These are phyloP conservation scores for Pharnaceum exiguum DNA, from an alignment of 148 eudicot genomes.

Conservation along the genomic window DNA sequence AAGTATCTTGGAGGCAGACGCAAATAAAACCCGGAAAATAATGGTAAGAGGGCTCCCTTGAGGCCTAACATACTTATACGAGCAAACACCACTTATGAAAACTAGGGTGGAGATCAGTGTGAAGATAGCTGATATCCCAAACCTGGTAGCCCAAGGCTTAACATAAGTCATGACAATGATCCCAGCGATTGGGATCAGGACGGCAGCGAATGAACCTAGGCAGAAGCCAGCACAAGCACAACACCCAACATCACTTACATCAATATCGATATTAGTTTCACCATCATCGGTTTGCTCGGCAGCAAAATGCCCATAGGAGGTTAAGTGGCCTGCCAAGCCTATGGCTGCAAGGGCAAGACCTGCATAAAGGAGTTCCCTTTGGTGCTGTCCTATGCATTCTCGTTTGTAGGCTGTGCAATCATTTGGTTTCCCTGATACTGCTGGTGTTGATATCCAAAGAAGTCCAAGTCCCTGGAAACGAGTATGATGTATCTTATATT, in stretches of 20 bases:
- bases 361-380: conserved; percentile 37
- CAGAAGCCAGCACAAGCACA: background rate
- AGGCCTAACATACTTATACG: conserved; percentile 21
- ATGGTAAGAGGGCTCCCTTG: conserved; percentile 42
- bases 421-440: conserved; percentile 28
- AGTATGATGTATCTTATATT: too few relatives aligned
- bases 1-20: conserved; percentile 27
- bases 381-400: conserved; percentile 37
- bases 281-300: conserved; percentile 17
- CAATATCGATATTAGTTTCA: background rate
- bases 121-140: conserved; percentile 44
- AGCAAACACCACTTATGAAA: conserved; percentile 27
- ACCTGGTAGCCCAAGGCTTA: conserved; percentile 43
- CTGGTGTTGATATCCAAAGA: conserved; percentile 56
- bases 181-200: conserved; percentile 21
- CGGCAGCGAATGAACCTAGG: conserved; percentile 8
- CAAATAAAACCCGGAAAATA: conserved; percentile 36
- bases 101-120: conserved; percentile 25
- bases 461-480: conserved; percentile 43
- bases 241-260: background rate
- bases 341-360: conserved; percentile 38
- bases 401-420: conserved; percentile 42
- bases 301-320: conserved; percentile 23
- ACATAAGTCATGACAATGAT: conserved; percentile 30
- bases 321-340: conserved; percentile 41